phyloP scores from a whole-genome alignment of 164 flowering plant genomes.

The Vitis amurensis region DNA sequence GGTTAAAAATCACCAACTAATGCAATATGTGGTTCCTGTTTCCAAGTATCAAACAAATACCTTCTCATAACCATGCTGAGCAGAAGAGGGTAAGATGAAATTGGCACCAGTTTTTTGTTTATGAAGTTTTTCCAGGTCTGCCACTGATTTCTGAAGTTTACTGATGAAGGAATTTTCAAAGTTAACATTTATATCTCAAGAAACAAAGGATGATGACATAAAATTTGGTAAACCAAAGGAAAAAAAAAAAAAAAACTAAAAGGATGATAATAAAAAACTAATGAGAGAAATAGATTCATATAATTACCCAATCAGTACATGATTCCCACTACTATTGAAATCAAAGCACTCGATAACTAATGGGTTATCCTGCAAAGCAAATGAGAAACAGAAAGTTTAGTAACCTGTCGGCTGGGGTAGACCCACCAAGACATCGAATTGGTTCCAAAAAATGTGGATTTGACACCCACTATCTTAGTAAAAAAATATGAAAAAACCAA shows the following conservation, averaged over 20 bases:
- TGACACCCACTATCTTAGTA: too few relatives aligned
- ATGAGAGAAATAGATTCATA: not conserved
- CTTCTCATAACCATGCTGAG: constrained; percentile 45
- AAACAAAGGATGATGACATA: not conserved
- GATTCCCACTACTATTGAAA: constrained; percentile 81
- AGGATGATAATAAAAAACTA: not conserved
- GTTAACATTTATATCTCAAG: not conserved
- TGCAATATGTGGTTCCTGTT: not conserved
- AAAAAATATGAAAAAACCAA: too few relatives aligned
- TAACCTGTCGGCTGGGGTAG: too few relatives aligned
- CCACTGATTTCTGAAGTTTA: constrained; percentile 67
- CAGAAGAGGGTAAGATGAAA: constrained; percentile 45
- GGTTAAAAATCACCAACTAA: not conserved
- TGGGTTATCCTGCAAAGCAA: constrained; percentile 70
- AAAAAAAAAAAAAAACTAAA: not conserved
- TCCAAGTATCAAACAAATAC: constrained; percentile 23
- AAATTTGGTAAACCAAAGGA: not conserved
- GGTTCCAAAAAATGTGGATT: too few relatives aligned
- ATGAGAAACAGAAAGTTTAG: not conserved
- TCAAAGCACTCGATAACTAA: constrained; percentile 84
- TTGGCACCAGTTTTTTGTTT: constrained; percentile 51
- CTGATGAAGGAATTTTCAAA: constrained; percentile 33
- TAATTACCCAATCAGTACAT: constrained; percentile 76
- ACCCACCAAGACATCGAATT: too few relatives aligned
- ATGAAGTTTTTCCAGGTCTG: constrained; percentile 59